These are phyloP conservation scores for Pseudopyrenochaeta lycopersici DNA, from an alignment of 2,329 filamentous ascomycete species.

Conservation along the genomic window DNA sequence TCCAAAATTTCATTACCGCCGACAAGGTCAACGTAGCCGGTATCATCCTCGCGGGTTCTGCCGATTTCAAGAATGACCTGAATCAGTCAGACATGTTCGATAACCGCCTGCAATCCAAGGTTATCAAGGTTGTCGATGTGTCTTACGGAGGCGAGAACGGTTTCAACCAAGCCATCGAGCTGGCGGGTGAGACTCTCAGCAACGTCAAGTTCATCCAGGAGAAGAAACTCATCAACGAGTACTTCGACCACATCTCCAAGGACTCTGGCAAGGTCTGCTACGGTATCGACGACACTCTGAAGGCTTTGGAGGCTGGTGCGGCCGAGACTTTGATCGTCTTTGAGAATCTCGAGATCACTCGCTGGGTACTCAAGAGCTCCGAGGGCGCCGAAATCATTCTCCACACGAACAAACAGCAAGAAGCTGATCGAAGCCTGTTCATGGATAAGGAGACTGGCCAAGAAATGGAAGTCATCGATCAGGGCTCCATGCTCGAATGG, in stretches of 20 bases:
- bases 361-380: slow-evolving; percentile 87
- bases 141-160: slow-evolving; percentile 99
- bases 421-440: slow-evolving; percentile 82
- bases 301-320: slow-evolving; percentile 94
- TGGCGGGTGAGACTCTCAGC: slow-evolving; percentile 92
- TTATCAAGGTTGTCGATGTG: slow-evolving; percentile 99
- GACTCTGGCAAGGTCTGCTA: slow-evolving; percentile 98
- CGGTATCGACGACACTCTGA: slow-evolving; percentile 96
- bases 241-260: slow-evolving; percentile 99
- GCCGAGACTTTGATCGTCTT: slow-evolving; percentile 95
- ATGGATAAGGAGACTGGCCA: slow-evolving; percentile 95
- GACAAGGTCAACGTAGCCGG: slow-evolving; percentile 99
- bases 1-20: slow-evolving; percentile 98
- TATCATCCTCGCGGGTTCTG: slow-evolving; percentile 93
- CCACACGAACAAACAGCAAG: slow-evolving; percentile 88
- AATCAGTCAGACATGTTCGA: slow-evolving; percentile 99
- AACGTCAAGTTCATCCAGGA: slow-evolving; percentile 99
- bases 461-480: slow-evolving; percentile 93
- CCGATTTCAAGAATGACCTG: slow-evolving; percentile 99
- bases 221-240: slow-evolving; percentile 99
- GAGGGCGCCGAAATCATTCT: slow-evolving; percentile 76
- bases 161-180: slow-evolving; percentile 98
- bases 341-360: slow-evolving; percentile 94
- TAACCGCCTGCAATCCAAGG: slow-evolving; percentile 86
- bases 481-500: slow-evolving; percentile 98